These are phyloP conservation scores for Hypoxylon sp. DNA, from an alignment of 2,329 filamentous ascomycete genomes.

Conservation along the genomic window DNA sequence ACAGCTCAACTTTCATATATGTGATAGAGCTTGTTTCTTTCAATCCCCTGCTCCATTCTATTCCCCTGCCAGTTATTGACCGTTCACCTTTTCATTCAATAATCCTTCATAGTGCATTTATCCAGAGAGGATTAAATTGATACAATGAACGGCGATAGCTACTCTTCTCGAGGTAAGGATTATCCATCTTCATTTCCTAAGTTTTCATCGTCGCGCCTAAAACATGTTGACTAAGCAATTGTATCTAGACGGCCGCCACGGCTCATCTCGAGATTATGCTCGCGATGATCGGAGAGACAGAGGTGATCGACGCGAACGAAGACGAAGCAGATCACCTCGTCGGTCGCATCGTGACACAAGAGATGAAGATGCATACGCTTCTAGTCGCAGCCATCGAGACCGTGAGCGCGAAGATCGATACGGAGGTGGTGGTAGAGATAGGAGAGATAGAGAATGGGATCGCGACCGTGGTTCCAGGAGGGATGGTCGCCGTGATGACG, in stretches of 20 bases:
- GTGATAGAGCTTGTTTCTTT: conserved; percentile 41
- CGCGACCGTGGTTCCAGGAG: conserved; percentile 68
- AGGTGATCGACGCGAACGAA: conserved; percentile 60
- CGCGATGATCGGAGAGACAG: conserved; percentile 59
- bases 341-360: conserved; percentile 79
- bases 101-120: conserved; percentile 10
- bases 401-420: conserved; percentile 95
- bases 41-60: conserved; percentile 8
- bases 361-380: conserved; percentile 81
- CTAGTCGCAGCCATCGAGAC: conserved; percentile 91
- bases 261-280: conserved; percentile 69
- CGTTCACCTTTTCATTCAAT: conserved; percentile 10
- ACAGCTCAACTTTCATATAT: conserved; percentile 46
- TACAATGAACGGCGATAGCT: conserved; percentile 88
- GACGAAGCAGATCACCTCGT: conserved; percentile 88
- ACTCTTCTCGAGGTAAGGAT: conserved; percentile 80
- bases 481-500: conserved; percentile 65
- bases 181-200: conserved; percentile 21
- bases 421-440: conserved; percentile 69
- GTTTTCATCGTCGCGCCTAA: conserved; percentile 25
- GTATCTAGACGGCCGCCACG: conserved; percentile 64
- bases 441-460: conserved; percentile 72
- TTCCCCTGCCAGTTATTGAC: conserved; percentile 26
- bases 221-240: conserved; percentile 48
- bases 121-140: conserved; percentile 23